Percentiles rank a stretch among this genome's conserved stretches.
Conservation (phyloP, 108 stramenopile genomes). For the Schizochytrium sp. region DNA sequence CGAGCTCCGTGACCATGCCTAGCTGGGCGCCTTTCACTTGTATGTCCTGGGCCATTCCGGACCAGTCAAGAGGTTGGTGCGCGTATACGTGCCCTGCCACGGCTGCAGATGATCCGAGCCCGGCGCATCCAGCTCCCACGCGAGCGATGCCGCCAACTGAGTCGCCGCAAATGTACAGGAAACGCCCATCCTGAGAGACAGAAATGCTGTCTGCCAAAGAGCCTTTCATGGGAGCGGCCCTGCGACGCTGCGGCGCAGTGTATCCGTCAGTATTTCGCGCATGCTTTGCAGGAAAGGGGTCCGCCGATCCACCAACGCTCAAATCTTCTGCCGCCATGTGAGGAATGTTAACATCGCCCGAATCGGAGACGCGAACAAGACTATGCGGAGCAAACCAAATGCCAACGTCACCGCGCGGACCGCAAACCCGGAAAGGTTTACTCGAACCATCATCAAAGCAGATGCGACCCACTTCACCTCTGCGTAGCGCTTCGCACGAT, state of each 20-base stretch:
- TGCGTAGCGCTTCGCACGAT: neutral
- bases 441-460: neutral
- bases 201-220: neutral
- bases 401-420: neutral
- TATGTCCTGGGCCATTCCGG: neutral
- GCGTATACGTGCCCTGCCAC: neutral
- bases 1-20: neutral
- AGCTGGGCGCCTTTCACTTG: neutral
- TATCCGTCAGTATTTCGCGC: neutral
- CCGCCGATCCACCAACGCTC: too few relatives aligned
- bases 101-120: neutral
- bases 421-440: neutral
- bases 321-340: too few relatives aligned
- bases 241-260: neutral
- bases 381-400: neutral
- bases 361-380: neutral
- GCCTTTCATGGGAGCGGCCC: neutral
- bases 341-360: too few relatives aligned
- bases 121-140: neutral
- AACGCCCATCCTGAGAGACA: neutral
- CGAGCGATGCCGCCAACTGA: neutral
- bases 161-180: neutral
- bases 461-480: neutral
- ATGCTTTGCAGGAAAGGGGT: neutral
- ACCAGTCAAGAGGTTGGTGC: neutral